These are phyloP conservation scores for Trichoderma afroharzianum DNA, from an alignment of 2,329 filamentous ascomycete genomes.

Conservation along the genomic window DNA sequence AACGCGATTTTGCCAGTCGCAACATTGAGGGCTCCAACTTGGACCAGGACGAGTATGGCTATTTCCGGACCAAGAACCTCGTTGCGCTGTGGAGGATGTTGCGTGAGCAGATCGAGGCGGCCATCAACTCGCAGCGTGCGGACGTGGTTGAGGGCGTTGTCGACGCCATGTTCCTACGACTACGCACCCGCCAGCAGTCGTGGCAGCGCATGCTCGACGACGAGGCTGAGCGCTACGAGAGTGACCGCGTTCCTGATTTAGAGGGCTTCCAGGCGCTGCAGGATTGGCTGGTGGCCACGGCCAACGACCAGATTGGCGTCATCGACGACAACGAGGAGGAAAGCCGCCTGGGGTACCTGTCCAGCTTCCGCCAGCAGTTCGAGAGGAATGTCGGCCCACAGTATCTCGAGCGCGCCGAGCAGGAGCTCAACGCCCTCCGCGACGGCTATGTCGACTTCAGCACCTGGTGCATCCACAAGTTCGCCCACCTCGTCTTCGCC, in stretches of 20 bases:
- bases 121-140: slow-evolving; percentile 75
- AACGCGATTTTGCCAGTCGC: slow-evolving; percentile 74
- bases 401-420: slow-evolving; percentile 71
- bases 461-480: slow-evolving; percentile 86
- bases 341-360: slow-evolving; percentile 74
- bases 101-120: slow-evolving; percentile 83
- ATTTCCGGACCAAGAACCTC: slow-evolving; percentile 86
- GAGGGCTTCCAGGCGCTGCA: slow-evolving; percentile 75
- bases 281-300: slow-evolving; percentile 94
- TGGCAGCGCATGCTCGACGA: slow-evolving; percentile 89
- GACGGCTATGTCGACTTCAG: slow-evolving; percentile 94
- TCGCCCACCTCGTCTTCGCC: slow-evolving; percentile 81
- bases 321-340: slow-evolving; percentile 87
- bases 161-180: slow-evolving; percentile 88
- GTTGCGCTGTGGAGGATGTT: slow-evolving; percentile 98
- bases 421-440: slow-evolving; percentile 70
- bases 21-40: slow-evolving; percentile 70
- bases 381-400: slow-evolving; percentile 74
- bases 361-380: slow-evolving; percentile 80
- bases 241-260: slow-evolving; percentile 49
- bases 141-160: slow-evolving; percentile 95
- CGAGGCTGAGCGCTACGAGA: slow-evolving; percentile 72
- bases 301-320: slow-evolving; percentile 97
- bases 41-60: slow-evolving; percentile 83
- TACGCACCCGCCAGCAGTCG: slow-evolving; percentile 75